phyloP scores from a whole-genome alignment of 2,329 filamentous ascomycete genomes.

The Colletotrichum cordylinicola region DNA sequence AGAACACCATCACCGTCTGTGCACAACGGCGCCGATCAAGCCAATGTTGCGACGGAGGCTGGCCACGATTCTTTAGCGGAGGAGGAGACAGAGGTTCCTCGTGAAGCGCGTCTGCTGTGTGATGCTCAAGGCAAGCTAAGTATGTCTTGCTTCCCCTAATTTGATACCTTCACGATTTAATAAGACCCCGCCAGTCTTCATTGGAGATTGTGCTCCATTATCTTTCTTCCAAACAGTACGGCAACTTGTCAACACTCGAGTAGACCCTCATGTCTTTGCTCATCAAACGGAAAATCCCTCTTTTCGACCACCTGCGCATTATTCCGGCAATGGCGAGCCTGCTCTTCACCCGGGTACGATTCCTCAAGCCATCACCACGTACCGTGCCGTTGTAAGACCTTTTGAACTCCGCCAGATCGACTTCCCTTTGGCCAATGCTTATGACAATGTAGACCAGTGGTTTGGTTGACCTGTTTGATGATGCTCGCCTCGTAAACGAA shows the following conservation, averaged over 20 bases:
- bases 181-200: conserved; percentile 41
- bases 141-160: neutral
- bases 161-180: neutral
- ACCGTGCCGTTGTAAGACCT: conserved; percentile 27
- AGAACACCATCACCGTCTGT: conserved; percentile 16
- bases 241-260: conserved; percentile 53
- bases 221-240: conserved; percentile 62
- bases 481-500: conserved; percentile 41
- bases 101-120: conserved; percentile 56
- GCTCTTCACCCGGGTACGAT: conserved; percentile 22
- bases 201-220: conserved; percentile 61
- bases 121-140: conserved; percentile 58
- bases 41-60: neutral
- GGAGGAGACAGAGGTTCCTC: conserved; percentile 61
- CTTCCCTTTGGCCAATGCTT: neutral
- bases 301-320: conserved; percentile 37
- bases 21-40: neutral
- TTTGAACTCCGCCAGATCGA: neutral
- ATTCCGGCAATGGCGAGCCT: conserved; percentile 23
- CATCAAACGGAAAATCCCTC: conserved; percentile 51
- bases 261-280: conserved; percentile 56
- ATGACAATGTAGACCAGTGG: conserved; percentile 40
- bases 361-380: conserved; percentile 23
- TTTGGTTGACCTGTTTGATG: conserved; percentile 55
- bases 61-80: conserved; percentile 36